Conservation (phyloP, 306 rosid genomes). For the Geum urbanum region DNA sequence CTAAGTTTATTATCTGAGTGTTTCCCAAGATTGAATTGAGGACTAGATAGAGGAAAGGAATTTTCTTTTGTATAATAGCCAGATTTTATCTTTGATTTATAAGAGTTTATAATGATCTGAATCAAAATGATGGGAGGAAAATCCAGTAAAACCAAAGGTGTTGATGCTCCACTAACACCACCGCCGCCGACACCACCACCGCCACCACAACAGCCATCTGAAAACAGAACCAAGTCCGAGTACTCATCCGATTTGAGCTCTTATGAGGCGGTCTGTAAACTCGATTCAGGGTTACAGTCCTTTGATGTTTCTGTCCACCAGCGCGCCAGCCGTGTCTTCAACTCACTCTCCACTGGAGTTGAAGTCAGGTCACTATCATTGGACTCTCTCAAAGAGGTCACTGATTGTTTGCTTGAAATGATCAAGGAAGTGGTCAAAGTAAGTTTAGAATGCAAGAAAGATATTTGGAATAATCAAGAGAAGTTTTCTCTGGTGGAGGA, state of each 20-base stretch:
- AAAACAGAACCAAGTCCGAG: conserved; percentile 38
- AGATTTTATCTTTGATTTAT: neutral
- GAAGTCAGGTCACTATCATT: conserved; percentile 60
- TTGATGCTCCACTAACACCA: conserved; percentile 19
- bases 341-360: conserved; percentile 54
- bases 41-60: neutral
- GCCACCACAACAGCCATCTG: conserved; percentile 25
- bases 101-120: neutral
- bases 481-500: conserved; percentile 55
- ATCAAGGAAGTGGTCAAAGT: conserved; percentile 67
- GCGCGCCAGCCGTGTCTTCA: conserved; percentile 61
- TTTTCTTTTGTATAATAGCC: neutral
- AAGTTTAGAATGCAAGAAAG: conserved; percentile 60
- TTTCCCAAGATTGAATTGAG: conserved; percentile 12
- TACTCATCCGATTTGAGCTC: conserved; percentile 54
- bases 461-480: conserved; percentile 61
- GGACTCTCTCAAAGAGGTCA: conserved; percentile 60
- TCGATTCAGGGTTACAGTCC: conserved; percentile 57
- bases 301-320: conserved; percentile 61
- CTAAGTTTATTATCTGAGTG: neutral
- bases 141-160: conserved; percentile 41
- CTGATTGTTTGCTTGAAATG: conserved; percentile 68
- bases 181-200: conserved; percentile 3
- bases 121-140: conserved; percentile 65
- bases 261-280: conserved; percentile 69